Conservation (phyloP, 2,329 filamentous ascomycete genomes). For the Pseudocercospora macadamiae region DNA sequence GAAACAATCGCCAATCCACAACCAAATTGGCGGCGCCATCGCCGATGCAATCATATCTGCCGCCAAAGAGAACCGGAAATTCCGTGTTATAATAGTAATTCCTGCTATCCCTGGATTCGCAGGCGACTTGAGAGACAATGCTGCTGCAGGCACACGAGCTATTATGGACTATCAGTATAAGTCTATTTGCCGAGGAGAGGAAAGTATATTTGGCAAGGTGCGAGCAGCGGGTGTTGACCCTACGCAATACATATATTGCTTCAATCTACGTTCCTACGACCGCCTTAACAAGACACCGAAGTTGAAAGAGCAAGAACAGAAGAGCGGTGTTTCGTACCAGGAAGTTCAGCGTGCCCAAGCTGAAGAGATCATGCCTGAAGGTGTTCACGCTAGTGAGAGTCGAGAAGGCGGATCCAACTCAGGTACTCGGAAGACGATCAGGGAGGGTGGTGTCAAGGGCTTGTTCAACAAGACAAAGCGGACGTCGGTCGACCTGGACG, state of each 20-base stretch:
- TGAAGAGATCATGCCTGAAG: slow-evolving; percentile 80
- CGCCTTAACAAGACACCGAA: slow-evolving; percentile 80
- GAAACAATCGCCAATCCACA: slow-evolving; percentile 82
- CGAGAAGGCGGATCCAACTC: slow-evolving; percentile 28
- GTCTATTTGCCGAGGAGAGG: slow-evolving; percentile 85
- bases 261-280: slow-evolving; percentile 92
- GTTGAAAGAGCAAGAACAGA: slow-evolving; percentile 74
- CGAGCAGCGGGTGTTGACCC: slow-evolving; percentile 75
- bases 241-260: slow-evolving; percentile 81
- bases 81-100: slow-evolving; percentile 86
- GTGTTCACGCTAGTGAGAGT: slow-evolving; percentile 61
- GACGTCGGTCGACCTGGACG: slow-evolving; percentile 23
- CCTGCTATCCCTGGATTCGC: slow-evolving; percentile 93
- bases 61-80: slow-evolving; percentile 80
- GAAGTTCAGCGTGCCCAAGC: slow-evolving; percentile 86
- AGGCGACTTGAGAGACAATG: slow-evolving; percentile 81
- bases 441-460: slow-evolving; percentile 28
- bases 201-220: slow-evolving; percentile 86
- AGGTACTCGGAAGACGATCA: slow-evolving; percentile 38
- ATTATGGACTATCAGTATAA: slow-evolving; percentile 99
- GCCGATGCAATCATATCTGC: slow-evolving; percentile 87
- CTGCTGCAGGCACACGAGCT: slow-evolving; percentile 81
- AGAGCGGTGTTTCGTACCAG: slow-evolving; percentile 81
- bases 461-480: slow-evolving; percentile 41
- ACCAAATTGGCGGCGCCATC: slow-evolving; percentile 84